Conservation (phyloP, 441 rosid genomes). For the California macrophylla region DNA sequence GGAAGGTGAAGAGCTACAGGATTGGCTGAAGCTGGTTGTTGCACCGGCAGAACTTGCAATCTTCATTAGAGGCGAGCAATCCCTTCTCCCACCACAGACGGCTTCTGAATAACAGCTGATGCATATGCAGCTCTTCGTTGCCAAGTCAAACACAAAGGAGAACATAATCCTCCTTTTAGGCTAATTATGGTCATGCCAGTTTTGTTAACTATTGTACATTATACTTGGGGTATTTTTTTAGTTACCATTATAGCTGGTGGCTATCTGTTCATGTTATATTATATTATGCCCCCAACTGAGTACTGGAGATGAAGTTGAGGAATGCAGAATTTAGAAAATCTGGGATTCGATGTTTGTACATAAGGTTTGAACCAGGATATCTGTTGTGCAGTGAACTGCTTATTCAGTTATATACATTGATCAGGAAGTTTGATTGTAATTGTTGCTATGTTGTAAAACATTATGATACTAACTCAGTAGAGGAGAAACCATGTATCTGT, state of each 20-base stretch:
- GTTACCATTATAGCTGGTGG: too few species aligned
- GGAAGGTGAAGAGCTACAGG: conserved; percentile 79
- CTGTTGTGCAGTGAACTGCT: neutral
- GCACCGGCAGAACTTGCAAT: conserved; percentile 58
- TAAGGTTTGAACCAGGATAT: neutral
- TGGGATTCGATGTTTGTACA: neutral
- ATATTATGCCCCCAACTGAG: too few species aligned
- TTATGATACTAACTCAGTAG: neutral
- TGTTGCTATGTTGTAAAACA: conserved; percentile 18
- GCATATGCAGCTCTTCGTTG: conserved; percentile 2
- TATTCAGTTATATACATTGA: conserved; percentile 9
- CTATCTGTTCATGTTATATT: too few species aligned
- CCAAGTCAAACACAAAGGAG: neutral
- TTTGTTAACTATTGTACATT: neutral
- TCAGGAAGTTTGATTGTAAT: conserved; percentile 15
- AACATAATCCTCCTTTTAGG: neutral
- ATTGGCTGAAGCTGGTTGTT: conserved; percentile 76
- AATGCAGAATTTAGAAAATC: neutral
- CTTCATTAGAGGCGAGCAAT: conserved; percentile 56
- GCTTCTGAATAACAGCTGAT: conserved; percentile 19
- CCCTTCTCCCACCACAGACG: conserved; percentile 37
- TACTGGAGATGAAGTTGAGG: too few species aligned
- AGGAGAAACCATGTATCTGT: neutral
- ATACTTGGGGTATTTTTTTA: too few species aligned
- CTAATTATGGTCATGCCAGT: conserved; percentile 12